Conservation (phyloP, 139 green algal species). For the Mesotaenium endlicherianum region DNA sequence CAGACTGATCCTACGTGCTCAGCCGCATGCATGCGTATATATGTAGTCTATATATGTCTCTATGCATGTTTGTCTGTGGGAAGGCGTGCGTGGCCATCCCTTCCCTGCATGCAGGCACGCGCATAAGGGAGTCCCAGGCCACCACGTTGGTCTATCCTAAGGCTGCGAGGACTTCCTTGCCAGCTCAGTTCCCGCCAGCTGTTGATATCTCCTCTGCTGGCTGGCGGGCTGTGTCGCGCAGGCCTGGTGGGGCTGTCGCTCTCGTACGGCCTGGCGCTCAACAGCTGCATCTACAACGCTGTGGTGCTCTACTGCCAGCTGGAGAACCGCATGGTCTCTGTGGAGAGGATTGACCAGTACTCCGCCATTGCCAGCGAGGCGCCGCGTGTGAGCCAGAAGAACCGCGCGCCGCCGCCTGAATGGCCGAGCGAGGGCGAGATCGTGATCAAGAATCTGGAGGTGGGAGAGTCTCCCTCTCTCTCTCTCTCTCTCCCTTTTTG, state of each 20-base stretch:
- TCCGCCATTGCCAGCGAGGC: slow-evolving; percentile 18
- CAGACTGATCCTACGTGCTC: too few species aligned
- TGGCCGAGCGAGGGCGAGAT: slow-evolving; percentile 70
- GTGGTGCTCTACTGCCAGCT: slow-evolving; percentile 81
- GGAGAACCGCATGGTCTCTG: slow-evolving; percentile 71
- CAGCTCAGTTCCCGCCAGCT: background rate
- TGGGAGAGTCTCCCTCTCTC: slow-evolving; percentile 52
- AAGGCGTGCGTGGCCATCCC: too few species aligned
- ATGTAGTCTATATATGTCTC: too few species aligned
- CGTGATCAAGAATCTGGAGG: slow-evolving; percentile 61
- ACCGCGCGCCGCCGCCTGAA: slow-evolving; percentile 22
- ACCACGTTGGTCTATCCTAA: background rate
- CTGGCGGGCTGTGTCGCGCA: slow-evolving; percentile 25
- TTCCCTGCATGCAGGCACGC: too few species aligned
- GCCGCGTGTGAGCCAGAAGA: background rate
- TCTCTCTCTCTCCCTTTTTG: background rate
- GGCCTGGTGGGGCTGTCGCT: slow-evolving; percentile 86
- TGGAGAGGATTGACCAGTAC: slow-evolving; percentile 60
- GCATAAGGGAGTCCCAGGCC: too few species aligned
- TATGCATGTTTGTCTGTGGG: too few species aligned
- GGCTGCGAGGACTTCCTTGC: background rate
- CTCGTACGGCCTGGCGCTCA: slow-evolving; percentile 81
- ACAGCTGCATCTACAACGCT: slow-evolving; percentile 80
- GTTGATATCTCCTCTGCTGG: background rate
- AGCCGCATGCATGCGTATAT: too few species aligned